Percentiles rank a stretch among this genome's conserved stretches.
Conservation (phyloP, 768 basidiomycete genomes). For the Cystobasidium ongulense region DNA sequence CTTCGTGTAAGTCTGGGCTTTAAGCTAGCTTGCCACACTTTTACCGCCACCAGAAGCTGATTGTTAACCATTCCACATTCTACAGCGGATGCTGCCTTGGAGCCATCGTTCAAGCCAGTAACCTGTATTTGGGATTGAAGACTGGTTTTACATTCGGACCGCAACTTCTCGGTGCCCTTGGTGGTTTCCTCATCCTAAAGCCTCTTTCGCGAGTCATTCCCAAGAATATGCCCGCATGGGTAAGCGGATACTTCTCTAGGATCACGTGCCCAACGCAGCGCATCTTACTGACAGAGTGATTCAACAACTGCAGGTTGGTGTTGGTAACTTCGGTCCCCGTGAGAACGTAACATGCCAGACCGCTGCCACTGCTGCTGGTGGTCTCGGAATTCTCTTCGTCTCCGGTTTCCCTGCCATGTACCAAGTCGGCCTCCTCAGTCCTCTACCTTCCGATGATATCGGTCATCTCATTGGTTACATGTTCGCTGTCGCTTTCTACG, state of each 20-base stretch:
- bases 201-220: conserved; percentile 24
- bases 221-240: conserved; percentile 8
- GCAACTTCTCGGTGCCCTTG: conserved; percentile 53
- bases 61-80: neutral
- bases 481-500: conserved; percentile 19
- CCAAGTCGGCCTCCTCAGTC: conserved; percentile 44
- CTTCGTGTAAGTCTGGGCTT: neutral
- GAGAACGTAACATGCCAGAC: conserved; percentile 61
- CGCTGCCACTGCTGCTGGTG: conserved; percentile 51
- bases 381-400: conserved; percentile 33
- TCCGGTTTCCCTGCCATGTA: conserved; percentile 32
- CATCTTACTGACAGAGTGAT: neutral
- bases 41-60: neutral
- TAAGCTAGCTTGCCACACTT: neutral
- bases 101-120: conserved; percentile 53
- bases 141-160: conserved; percentile 63
- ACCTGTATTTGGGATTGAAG: conserved; percentile 61
- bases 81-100: conserved; percentile 50
- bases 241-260: neutral
- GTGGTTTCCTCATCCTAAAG: conserved; percentile 38
- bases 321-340: conserved; percentile 56
- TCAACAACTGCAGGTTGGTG: conserved; percentile 44
- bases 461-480: conserved; percentile 43
- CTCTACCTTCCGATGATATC: conserved; percentile 53
- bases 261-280: conserved; percentile 34